phyloP scores from a whole-genome alignment of 129 eudicot species.

The Lactuca sativa region DNA sequence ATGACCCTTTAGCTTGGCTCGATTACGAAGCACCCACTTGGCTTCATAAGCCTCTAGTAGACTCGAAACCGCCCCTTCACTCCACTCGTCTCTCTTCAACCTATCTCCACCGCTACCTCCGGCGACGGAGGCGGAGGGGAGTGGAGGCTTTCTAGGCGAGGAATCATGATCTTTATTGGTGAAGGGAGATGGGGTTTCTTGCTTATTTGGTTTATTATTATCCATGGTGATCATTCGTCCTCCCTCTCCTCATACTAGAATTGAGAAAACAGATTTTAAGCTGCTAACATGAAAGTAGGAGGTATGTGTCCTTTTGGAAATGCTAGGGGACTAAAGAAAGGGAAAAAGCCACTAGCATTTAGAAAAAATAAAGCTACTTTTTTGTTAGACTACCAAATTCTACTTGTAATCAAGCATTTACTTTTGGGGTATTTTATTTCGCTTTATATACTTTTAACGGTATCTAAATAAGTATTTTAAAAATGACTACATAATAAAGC shows the following conservation, averaged over 20 bases:
- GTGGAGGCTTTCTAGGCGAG: conserved; percentile 31
- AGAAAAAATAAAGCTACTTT: conserved; percentile 33
- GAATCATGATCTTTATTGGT: conserved; percentile 10
- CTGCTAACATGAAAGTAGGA: conserved; percentile 60
- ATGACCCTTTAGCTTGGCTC: conserved; percentile 91
- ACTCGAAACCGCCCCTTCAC: conserved; percentile 88
- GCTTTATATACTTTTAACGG: background rate
- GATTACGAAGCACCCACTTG: conserved; percentile 73
- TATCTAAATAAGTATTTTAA: background rate
- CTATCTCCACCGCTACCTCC: conserved; percentile 44
- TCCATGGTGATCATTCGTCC: conserved; percentile 32
- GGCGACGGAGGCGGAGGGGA: background rate
- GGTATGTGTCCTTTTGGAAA: conserved; percentile 26
- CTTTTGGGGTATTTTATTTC: background rate
- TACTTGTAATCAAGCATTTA: background rate
- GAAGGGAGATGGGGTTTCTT: conserved; percentile 29
- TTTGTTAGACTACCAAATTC: conserved; percentile 33
- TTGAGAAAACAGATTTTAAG: conserved; percentile 19
- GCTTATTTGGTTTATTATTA: conserved; percentile 13
- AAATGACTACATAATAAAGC: background rate
- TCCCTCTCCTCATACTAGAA: conserved; percentile 8
- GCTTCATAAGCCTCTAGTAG: conserved; percentile 86
- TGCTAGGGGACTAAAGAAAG: conserved; percentile 22
- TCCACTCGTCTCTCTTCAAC: conserved; percentile 89
- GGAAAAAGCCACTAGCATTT: conserved; percentile 54